phyloP scores from a whole-genome alignment of 345 rosid genomes.

The Nasturtium officinale region DNA sequence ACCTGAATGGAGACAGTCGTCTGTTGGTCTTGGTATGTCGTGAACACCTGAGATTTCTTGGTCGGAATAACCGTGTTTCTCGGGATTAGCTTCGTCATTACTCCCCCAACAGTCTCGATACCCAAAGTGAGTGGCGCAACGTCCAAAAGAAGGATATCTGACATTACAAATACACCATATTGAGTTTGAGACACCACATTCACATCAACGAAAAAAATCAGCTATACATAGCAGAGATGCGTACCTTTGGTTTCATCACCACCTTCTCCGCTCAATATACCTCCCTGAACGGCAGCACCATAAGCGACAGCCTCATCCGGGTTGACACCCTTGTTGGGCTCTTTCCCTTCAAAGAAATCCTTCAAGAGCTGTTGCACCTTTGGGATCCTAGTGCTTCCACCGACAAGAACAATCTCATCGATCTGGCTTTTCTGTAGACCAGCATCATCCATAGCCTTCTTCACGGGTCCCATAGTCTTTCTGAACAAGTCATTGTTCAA shows the following conservation, averaged over 20 bases:
- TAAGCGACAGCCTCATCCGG: constrained; percentile 99
- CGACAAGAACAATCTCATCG: constrained; percentile 96
- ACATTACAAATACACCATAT: not conserved
- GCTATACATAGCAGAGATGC: not conserved
- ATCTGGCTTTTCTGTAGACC: constrained; percentile 86
- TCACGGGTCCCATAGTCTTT: constrained; percentile 99
- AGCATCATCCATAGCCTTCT: constrained; percentile 99
- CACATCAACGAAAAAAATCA: not conserved
- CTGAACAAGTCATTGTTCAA: constrained; percentile 94
- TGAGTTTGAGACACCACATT: not conserved
- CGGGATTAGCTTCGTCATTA: constrained; percentile 98
- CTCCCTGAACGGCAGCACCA: constrained; percentile 99
- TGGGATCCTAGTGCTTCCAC: constrained; percentile 98
- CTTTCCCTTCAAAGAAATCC: constrained; percentile 95
- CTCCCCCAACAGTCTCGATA: constrained; percentile 97
- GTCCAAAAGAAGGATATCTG: constrained; percentile 95
- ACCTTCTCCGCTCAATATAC: constrained; percentile 98
- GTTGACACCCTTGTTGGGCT: constrained; percentile 99
- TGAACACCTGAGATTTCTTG: constrained; percentile 97
- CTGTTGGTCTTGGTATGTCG: constrained; percentile 98
- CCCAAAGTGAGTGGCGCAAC: constrained; percentile 97
- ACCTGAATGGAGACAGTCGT: constrained; percentile 98
- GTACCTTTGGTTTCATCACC: constrained; percentile 99
- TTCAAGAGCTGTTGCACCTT: constrained; percentile 98
- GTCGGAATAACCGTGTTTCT: constrained; percentile 98